phyloP scores from a whole-genome alignment of 495 filamentous ascomycete genomes.

The Penicillium coffeae region DNA sequence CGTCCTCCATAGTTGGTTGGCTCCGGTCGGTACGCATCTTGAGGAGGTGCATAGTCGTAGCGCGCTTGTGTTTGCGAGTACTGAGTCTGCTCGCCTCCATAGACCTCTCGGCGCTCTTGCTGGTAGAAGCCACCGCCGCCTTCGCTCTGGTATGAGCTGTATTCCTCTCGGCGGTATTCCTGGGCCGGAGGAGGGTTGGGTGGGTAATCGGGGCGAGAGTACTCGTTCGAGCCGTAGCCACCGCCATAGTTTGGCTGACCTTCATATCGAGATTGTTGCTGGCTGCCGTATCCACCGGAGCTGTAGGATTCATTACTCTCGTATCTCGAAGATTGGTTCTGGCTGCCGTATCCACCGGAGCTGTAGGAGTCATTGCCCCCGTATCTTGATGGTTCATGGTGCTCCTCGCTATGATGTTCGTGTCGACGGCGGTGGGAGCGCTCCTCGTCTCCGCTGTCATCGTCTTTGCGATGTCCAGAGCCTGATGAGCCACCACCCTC shows the following conservation, averaged over 20 bases:
- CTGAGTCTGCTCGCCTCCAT: conserved; percentile 10
- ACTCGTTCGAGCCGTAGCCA: conserved; percentile 4
- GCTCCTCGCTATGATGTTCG: conserved; percentile 21
- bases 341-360: too few relatives aligned
- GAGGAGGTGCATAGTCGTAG: conserved; percentile 10
- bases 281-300: too few relatives aligned
- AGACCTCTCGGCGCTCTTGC: conserved; percentile 16
- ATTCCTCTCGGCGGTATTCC: conserved; percentile 19
- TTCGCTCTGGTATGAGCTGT: conserved; percentile 30
- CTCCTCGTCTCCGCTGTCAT: conserved; percentile 28
- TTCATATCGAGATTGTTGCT: not conserved
- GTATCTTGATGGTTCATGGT: too few relatives aligned
- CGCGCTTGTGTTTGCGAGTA: conserved; percentile 17
- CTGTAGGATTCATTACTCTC: too few relatives aligned
- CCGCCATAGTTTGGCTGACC: not conserved
- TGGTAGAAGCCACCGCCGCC: conserved; percentile 20
- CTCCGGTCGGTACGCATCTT: conserved; percentile 10
- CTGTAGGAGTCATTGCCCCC: too few relatives aligned
- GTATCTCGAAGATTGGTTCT: too few relatives aligned
- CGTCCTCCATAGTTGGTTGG: conserved; percentile 5
- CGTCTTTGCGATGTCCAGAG: conserved; percentile 5
- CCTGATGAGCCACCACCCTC: conserved; percentile 19
- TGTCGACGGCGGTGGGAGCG: not conserved
- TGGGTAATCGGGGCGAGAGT: conserved; percentile 4
- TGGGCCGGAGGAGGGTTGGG: conserved; percentile 8